Percentiles rank a stretch among this genome's conserved stretches.
phyloP scores from a whole-genome alignment of 345 rosid genomes.

The Camelina neglecta region DNA sequence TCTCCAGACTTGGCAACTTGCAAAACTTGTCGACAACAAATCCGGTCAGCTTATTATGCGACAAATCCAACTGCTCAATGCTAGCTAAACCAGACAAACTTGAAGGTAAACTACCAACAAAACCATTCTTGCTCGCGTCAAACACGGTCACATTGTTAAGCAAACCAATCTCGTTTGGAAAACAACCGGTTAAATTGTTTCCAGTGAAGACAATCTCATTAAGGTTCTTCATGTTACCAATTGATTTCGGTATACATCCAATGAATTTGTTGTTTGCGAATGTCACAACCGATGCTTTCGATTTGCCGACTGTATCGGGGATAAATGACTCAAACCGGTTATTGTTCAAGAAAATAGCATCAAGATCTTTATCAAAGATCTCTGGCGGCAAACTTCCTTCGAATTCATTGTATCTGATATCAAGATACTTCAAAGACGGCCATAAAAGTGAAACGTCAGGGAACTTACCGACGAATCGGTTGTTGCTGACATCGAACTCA shows the following conservation, averaged over 20 bases:
- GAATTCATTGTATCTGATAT: slow-evolving; percentile 62
- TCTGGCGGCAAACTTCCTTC: slow-evolving; percentile 63
- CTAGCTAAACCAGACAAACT: slow-evolving; percentile 45
- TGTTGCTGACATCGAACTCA: slow-evolving; percentile 76
- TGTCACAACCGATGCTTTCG: slow-evolving; percentile 60
- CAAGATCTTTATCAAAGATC: slow-evolving; percentile 62
- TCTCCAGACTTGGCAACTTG: slow-evolving; percentile 49
- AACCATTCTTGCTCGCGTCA: slow-evolving; percentile 54
- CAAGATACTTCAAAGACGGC: slow-evolving; percentile 60
- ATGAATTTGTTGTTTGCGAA: slow-evolving; percentile 62
- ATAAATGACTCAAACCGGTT: slow-evolving; percentile 58
- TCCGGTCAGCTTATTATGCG: slow-evolving; percentile 56
- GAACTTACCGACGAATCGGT: slow-evolving; percentile 62
- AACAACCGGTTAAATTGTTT: slow-evolving; percentile 62
- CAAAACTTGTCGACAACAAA: slow-evolving; percentile 54
- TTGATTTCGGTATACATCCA: slow-evolving; percentile 66
- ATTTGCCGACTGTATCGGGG: slow-evolving; percentile 58
- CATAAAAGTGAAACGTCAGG: slow-evolving; percentile 50
- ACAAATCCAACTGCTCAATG: slow-evolving; percentile 50
- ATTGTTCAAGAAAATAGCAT: slow-evolving; percentile 69
- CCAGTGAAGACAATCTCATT: slow-evolving; percentile 60
- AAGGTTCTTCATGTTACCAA: slow-evolving; percentile 58
- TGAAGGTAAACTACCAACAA: slow-evolving; percentile 54
- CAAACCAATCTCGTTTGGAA: slow-evolving; percentile 64
- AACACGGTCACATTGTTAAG: slow-evolving; percentile 57